These are phyloP conservation scores for Ilex aquifolium DNA, from an alignment of 257 asterid species.

Conservation along the genomic window DNA sequence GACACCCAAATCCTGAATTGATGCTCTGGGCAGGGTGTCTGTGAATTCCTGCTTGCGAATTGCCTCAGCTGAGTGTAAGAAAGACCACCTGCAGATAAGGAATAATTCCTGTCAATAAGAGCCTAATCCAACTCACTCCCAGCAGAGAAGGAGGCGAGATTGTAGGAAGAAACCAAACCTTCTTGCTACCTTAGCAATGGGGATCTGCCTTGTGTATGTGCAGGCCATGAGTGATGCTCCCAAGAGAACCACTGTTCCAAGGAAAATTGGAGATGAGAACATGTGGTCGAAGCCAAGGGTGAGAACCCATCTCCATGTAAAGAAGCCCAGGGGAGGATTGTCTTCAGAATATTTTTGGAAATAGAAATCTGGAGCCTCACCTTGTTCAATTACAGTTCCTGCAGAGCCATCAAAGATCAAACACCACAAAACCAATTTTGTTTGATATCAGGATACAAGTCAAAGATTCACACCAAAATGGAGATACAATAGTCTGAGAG, in stretches of 20 bases:
- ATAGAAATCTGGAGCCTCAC: constrained; percentile 66
- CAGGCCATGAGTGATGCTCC: constrained; percentile 92
- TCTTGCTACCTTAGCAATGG: constrained; percentile 78
- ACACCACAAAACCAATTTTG: neutral
- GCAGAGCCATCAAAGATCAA: constrained; percentile 6
- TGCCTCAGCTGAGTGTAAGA: constrained; percentile 58
- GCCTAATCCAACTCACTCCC: constrained; percentile 78
- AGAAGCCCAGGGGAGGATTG: constrained; percentile 61
- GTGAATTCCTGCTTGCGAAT: constrained; percentile 66
- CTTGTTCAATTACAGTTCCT: constrained; percentile 78
- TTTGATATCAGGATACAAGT: neutral
- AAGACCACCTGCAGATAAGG: constrained; percentile 61
- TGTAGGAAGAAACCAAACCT: constrained; percentile 46
- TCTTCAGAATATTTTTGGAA: constrained; percentile 57
- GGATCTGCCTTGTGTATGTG: constrained; percentile 77
- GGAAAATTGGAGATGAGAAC: constrained; percentile 78
- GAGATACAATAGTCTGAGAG: too few relatives aligned
- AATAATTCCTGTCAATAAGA: constrained; percentile 12
- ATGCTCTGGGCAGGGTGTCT: constrained; percentile 64
- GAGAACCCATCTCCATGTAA: constrained; percentile 85
- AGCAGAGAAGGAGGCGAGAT: neutral
- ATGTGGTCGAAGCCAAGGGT: constrained; percentile 79
- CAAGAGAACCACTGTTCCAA: constrained; percentile 57
- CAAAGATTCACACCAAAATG: neutral
- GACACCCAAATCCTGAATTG: constrained; percentile 65